These are phyloP conservation scores for Nakazawaea ishiwadae DNA, from an alignment of 805 yeast species.

Conservation along the genomic window DNA sequence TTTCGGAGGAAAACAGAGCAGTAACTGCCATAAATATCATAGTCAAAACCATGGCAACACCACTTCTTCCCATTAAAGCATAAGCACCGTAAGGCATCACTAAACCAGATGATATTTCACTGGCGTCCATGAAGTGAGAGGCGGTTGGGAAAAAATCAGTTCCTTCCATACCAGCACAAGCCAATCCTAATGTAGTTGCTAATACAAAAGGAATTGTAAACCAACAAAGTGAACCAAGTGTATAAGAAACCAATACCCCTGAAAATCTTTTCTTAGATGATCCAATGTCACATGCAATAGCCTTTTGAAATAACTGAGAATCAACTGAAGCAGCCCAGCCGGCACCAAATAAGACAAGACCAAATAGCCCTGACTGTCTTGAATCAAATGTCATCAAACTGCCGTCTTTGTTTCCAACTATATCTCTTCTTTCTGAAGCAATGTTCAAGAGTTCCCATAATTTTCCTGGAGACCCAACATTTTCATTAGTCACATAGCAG, in stretches of 20 bases:
- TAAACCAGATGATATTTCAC: constrained; percentile 42
- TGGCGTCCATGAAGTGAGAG: constrained; percentile 28
- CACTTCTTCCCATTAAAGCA: constrained; percentile 46
- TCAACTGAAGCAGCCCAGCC: constrained; percentile 31
- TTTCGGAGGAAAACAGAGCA: constrained; percentile 52
- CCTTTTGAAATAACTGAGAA: constrained; percentile 29
- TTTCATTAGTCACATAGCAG: constrained; percentile 24
- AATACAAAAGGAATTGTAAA: constrained; percentile 35
- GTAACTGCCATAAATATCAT: constrained; percentile 51
- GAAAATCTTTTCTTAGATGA: constrained; percentile 14
- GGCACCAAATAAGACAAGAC: constrained; percentile 27
- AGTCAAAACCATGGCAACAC: constrained; percentile 41
- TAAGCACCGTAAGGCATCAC: constrained; percentile 48
- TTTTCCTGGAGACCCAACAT: constrained; percentile 29
- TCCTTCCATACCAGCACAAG: constrained; percentile 30
- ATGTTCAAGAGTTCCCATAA: constrained; percentile 27
- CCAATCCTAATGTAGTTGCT: constrained; percentile 32
- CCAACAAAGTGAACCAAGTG: constrained; percentile 44
- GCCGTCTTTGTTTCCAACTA: constrained; percentile 15
- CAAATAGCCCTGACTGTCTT: constrained; percentile 23
- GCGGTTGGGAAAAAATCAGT: constrained; percentile 20
- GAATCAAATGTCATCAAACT: constrained; percentile 23
- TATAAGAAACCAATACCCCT: constrained; percentile 35
- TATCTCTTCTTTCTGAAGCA: constrained; percentile 18
- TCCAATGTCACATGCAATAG: constrained; percentile 38